Percentiles rank a stretch among this genome's conserved stretches.
These are phyloP conservation scores for Yamadazyma scolyti DNA, from an alignment of 805 yeast species.

Conservation along the genomic window DNA sequence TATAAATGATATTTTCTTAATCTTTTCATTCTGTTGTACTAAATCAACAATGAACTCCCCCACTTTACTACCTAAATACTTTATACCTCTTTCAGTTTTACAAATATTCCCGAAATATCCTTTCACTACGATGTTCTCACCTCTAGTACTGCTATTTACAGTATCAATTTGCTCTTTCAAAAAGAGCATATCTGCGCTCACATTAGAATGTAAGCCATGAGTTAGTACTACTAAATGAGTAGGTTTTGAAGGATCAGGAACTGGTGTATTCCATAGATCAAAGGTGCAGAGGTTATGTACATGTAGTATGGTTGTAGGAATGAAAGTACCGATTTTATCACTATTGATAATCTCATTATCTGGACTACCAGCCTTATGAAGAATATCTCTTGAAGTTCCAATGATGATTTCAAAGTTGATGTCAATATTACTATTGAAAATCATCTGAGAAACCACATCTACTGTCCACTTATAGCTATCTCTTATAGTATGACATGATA, in stretches of 20 bases:
- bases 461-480: conserved; percentile 67
- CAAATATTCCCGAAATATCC: conserved; percentile 84
- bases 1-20: conserved; percentile 72
- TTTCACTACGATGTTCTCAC: conserved; percentile 71
- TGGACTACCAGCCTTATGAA: conserved; percentile 27
- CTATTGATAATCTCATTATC: conserved; percentile 17
- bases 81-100: conserved; percentile 84
- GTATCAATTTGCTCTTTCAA: conserved; percentile 75
- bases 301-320: conserved; percentile 25
- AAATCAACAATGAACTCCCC: conserved; percentile 69
- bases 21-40: conserved; percentile 40
- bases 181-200: conserved; percentile 86
- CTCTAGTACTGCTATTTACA: conserved; percentile 19
- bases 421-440: conserved; percentile 67
- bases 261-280: conserved; percentile 73
- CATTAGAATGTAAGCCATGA: conserved; percentile 90
- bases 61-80: conserved; percentile 75
- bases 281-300: conserved; percentile 58
- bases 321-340: conserved; percentile 27
- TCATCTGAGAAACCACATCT: conserved; percentile 76
- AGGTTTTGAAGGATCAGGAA: conserved; percentile 45
- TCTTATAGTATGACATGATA: conserved; percentile 62
- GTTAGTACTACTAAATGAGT: conserved; percentile 82
- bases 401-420: conserved; percentile 64
- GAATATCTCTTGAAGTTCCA: conserved; percentile 38